phyloP scores from a whole-genome alignment of 768 basidiomycete genomes.

The Paxillus involutus region DNA sequence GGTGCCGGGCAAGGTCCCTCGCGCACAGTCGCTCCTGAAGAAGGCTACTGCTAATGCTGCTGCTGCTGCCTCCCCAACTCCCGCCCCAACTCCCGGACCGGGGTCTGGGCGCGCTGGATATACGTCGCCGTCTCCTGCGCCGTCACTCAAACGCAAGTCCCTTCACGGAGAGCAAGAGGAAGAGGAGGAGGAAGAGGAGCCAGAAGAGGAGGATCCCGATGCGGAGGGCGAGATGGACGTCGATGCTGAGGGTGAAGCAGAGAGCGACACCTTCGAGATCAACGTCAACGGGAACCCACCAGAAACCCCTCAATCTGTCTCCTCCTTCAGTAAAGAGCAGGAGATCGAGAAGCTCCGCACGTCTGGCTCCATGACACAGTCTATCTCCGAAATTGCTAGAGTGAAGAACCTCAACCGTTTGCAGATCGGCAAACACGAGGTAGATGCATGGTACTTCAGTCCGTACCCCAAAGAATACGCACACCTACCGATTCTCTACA shows the following conservation, averaged over 20 bases:
- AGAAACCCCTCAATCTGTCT: conserved; percentile 49
- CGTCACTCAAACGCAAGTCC: conserved; percentile 66
- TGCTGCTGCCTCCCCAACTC: conserved; percentile 61
- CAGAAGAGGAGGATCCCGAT: conserved; percentile 45
- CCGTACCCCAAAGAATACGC: conserved; percentile 99
- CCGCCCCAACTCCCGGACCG: conserved; percentile 46
- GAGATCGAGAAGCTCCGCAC: conserved; percentile 99
- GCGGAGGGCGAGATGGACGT: conserved; percentile 50
- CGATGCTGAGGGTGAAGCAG: conserved; percentile 42
- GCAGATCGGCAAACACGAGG: conserved; percentile 94
- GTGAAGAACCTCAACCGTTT: conserved; percentile 98
- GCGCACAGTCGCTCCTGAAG: conserved; percentile 60
- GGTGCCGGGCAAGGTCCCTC: conserved; percentile 63
- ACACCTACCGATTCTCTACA: conserved; percentile 90
- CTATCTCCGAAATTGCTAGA: conserved; percentile 94
- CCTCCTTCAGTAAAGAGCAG: conserved; percentile 91
- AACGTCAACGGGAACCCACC: conserved; percentile 47
- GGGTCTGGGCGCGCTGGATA: conserved; percentile 32
- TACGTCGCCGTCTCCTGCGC: conserved; percentile 58
- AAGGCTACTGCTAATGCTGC: conserved; percentile 69
- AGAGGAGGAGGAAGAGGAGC: conserved; percentile 58
- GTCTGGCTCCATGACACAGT: conserved; percentile 98
- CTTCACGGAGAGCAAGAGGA: conserved; percentile 65
- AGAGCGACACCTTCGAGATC: conserved; percentile 72
- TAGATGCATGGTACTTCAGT: conserved; percentile 99